These are phyloP conservation scores for Erythrobasidium yunnanense DNA, from an alignment of 768 basidiomycete species.

Conservation along the genomic window DNA sequence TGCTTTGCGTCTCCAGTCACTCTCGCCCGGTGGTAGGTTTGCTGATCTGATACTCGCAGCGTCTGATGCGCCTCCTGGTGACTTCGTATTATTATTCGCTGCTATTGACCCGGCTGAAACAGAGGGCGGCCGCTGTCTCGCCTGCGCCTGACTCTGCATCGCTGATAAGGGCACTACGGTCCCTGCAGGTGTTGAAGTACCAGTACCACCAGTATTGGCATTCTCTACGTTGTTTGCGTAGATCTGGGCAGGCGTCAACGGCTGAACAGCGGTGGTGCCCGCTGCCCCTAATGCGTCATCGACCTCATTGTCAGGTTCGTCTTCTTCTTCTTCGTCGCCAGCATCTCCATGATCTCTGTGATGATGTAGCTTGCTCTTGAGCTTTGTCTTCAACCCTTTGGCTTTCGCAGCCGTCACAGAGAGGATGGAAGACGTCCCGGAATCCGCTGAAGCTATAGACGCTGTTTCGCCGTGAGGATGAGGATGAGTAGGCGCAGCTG, in stretches of 20 bases:
- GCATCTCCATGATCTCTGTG: not conserved
- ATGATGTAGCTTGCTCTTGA: constrained; percentile 20
- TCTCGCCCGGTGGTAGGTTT: constrained; percentile 5
- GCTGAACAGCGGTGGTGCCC: not conserved
- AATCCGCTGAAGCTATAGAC: not conserved
- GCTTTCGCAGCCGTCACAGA: constrained; percentile 3
- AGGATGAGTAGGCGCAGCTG: not conserved
- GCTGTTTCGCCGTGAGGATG: not conserved
- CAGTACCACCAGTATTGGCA: not conserved
- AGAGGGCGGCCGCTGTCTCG: not conserved
- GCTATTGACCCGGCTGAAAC: not conserved
- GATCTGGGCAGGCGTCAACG: not conserved
- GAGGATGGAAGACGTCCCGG: not conserved
- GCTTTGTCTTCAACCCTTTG: not conserved
- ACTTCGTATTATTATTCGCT: not conserved
- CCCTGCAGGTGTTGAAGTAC: not conserved
- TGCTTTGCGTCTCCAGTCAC: constrained; percentile 26
- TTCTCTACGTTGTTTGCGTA: not conserved
- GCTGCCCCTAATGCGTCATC: not conserved
- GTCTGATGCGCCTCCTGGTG: not conserved
- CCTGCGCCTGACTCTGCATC: not conserved
- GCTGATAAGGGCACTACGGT: not conserved
- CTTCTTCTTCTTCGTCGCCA: not conserved
- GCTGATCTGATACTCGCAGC: not conserved
- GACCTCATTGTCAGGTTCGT: not conserved